Percentiles rank a stretch among this genome's conserved stretches.
Conservation (phyloP, 2,329 filamentous ascomycete species). For the Penicillium sp. region DNA sequence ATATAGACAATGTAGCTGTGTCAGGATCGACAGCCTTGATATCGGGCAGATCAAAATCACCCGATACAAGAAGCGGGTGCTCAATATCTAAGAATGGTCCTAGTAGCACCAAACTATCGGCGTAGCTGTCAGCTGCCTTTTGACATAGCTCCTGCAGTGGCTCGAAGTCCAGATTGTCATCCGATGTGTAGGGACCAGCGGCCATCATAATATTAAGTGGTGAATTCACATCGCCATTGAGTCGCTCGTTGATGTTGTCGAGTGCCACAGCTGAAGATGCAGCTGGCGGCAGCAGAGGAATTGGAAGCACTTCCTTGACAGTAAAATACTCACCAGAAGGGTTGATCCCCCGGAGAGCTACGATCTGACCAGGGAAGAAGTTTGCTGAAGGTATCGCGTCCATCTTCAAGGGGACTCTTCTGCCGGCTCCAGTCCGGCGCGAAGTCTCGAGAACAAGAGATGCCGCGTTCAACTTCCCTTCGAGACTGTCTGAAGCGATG, state of each 20-base stretch:
- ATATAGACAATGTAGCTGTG: constrained; percentile 71
- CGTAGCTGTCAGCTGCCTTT: constrained; percentile 68
- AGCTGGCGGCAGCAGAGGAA: constrained; percentile 70
- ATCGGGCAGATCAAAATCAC: constrained; percentile 72
- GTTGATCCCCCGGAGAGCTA: constrained; percentile 82
- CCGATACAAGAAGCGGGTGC: constrained; percentile 77
- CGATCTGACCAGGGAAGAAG: constrained; percentile 93
- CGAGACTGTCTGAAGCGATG: constrained; percentile 79
- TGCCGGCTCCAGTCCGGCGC: constrained; percentile 73
- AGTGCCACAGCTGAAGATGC: constrained; percentile 66
- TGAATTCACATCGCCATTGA: constrained; percentile 60
- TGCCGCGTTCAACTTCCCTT: constrained; percentile 79
- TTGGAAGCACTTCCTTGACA: constrained; percentile 69
- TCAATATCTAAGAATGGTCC: constrained; percentile 91
- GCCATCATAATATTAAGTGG: constrained; percentile 75
- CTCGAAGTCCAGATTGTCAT: constrained; percentile 88
- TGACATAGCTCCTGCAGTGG: constrained; percentile 77
- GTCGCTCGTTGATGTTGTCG: constrained; percentile 63
- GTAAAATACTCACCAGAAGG: constrained; percentile 78
- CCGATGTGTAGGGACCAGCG: constrained; percentile 84
- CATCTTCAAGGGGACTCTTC: constrained; percentile 75
- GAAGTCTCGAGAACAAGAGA: constrained; percentile 88
- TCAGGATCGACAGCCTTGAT: constrained; percentile 67
- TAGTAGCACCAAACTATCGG: constrained; percentile 73
- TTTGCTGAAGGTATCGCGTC: constrained; percentile 66